Evolutionary conservation across 495 filamentous ascomycete genomes (phyloP), one percentile per base, ranked within the genome.

Genomic region (Hyphodiscus hymeniophilus): DNA sequence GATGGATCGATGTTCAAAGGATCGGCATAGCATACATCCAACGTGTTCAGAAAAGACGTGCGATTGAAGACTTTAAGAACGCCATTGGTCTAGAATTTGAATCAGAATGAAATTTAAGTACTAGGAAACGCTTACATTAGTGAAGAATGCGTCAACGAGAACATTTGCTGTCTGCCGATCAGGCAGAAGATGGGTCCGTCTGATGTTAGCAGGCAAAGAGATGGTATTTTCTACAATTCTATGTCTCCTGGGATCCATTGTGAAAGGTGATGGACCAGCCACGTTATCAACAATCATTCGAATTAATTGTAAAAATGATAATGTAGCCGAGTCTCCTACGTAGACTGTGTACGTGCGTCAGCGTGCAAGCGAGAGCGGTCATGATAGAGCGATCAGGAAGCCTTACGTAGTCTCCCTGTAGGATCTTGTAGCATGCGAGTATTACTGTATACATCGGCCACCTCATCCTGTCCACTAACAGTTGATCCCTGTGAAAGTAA

Each of bases 291-390:
- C 81, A 47, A 87, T 82, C 55, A 84, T 80, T 26, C 83, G 80
- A 33, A 87, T 75, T 47, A 83, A 71, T 53, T 86, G 81, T 35
- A 89, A 58, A 54, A 83, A 85, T 1, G 84, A 84, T 40, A 87
- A 65, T 35, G 79, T 82, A 1, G 82, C 82, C 0, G 83, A 81
- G 55, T 89, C 82, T 22, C 84, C 84, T 48, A 89, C 74, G 53
- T 87, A 89, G 40, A 79, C 70, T 77, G 38, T 33, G 11, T 6
- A 39, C n/a, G n/a, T n/a, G n/a, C n/a, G n/a, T n/a, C n/a, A n/a
- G n/a, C n/a, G n/a, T n/a, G n/a, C n/a, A n/a, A n/a, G n/a, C n/a
- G n/a, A n/a, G n/a, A n/a, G n/a, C n/a, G n/a, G n/a, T n/a, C n/a
- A n/a, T n/a, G n/a, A n/a, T n/a, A n/a, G n/a, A n/a, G n/a, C n/a